phyloP scores from a whole-genome alignment of 2,329 filamentous ascomycete genomes.

The Fusarium odoratissimum region DNA sequence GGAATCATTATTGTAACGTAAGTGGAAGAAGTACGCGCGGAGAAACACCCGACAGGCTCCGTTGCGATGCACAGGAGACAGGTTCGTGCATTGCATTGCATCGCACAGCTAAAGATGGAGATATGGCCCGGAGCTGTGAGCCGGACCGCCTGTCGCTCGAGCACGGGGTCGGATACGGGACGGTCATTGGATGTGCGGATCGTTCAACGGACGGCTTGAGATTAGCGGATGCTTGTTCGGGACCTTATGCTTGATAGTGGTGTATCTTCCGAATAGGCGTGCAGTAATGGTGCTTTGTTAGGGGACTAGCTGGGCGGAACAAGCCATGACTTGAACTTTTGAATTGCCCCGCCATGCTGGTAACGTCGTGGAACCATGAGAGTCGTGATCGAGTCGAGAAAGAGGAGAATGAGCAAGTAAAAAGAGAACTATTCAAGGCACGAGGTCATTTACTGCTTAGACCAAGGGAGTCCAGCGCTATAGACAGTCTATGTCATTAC shows the following conservation, averaged over 20 bases:
- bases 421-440: constrained; percentile 4
- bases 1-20: constrained; percentile 1
- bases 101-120: constrained; percentile 23
- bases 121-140: constrained; percentile 18
- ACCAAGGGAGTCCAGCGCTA: background rate
- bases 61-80: constrained; percentile 22
- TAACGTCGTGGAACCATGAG: constrained; percentile 28
- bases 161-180: constrained; percentile 48
- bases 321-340: background rate
- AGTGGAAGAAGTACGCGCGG: constrained; percentile 11
- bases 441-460: constrained; percentile 17
- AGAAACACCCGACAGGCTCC: constrained; percentile 26
- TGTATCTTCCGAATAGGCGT: background rate
- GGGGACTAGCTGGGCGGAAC: constrained; percentile 1
- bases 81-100: constrained; percentile 14
- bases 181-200: constrained; percentile 46
- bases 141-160: constrained; percentile 47
- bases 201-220: constrained; percentile 36
- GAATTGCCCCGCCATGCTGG: constrained; percentile 18
- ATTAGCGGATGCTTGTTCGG: constrained; percentile 46
- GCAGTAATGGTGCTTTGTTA: background rate
- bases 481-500: constrained; percentile 4
- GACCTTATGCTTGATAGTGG: background rate
- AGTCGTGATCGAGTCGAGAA: constrained; percentile 10
- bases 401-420: constrained; percentile 18